Evolutionary conservation across 495 filamentous ascomycete genomes (phyloP).

Genomic region (Tuber aestivum): DNA sequence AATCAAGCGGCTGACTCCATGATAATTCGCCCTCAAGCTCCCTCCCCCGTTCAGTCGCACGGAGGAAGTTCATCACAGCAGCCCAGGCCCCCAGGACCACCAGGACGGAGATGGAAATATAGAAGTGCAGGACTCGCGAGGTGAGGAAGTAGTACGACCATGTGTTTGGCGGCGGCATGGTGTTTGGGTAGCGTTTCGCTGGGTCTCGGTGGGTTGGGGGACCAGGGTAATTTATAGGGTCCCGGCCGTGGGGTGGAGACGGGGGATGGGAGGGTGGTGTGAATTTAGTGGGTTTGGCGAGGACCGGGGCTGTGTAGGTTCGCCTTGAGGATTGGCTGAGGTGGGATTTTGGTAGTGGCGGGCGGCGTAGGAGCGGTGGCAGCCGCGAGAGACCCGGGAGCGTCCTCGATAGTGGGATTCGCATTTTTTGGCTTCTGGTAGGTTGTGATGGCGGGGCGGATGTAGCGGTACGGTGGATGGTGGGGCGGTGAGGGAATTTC

Average conservation of each 20-base stretch:
- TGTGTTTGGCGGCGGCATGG: conserved; percentile 39
- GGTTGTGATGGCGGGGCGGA: not conserved
- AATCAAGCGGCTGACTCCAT: conserved; percentile 24
- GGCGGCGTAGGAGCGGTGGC: not conserved
- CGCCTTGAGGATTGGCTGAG: not conserved
- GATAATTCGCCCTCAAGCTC: conserved; percentile 14
- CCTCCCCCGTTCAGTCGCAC: conserved; percentile 23
- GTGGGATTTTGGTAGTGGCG: not conserved
- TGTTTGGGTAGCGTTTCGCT: conserved; percentile 34
- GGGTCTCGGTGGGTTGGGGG: conserved; percentile 24
- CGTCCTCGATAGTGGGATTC: not conserved
- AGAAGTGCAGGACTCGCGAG: conserved; percentile 41
- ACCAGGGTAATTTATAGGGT: conserved; percentile 39
- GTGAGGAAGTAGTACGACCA: conserved; percentile 34
- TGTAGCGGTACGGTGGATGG: not conserved
- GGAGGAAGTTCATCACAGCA: conserved; percentile 29
- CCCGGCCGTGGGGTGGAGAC: conserved; percentile 16
- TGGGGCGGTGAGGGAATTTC: not conserved
- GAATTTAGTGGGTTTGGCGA: conserved; percentile 42
- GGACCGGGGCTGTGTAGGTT: conserved; percentile 2
- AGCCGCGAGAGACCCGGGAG: not conserved
- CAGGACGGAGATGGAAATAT: conserved; percentile 39
- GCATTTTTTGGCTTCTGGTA: not conserved
- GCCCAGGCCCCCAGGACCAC: conserved; percentile 22
- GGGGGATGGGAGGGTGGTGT: conserved; percentile 38